Evolutionary conservation across 768 basidiomycete species (phyloP).

Genomic region (Serendipita sp.): DNA sequence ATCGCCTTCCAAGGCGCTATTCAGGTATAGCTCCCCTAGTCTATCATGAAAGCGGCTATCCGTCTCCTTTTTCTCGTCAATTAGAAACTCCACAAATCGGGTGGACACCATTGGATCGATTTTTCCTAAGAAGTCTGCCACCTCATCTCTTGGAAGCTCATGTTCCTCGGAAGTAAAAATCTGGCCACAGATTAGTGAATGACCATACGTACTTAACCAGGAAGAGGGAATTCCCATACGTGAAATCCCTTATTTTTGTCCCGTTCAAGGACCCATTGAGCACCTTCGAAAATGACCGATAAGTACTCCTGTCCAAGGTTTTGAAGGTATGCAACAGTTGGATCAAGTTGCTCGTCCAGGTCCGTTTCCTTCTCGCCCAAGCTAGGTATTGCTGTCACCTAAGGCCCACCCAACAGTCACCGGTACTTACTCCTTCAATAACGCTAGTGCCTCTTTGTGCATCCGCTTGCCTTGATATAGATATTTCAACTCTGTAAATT

Average conservation of each 20-base stretch:
- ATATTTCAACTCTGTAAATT: constrained; percentile 79
- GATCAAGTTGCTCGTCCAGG: constrained; percentile 58
- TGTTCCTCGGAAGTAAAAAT: constrained; percentile 94
- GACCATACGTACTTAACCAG: not conserved
- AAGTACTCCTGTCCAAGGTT: constrained; percentile 75
- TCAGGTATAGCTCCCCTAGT: constrained; percentile 73
- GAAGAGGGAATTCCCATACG: constrained; percentile 25
- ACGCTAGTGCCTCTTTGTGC: constrained; percentile 72
- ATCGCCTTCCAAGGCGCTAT: constrained; percentile 44
- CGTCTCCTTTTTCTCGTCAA: constrained; percentile 56
- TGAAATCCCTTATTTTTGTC: constrained; percentile 63
- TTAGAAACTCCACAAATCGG: constrained; percentile 74
- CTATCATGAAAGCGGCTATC: constrained; percentile 68
- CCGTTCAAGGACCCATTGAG: constrained; percentile 72
- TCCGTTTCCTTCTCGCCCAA: constrained; percentile 67
- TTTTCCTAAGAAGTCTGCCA: constrained; percentile 63
- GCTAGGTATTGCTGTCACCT: constrained; percentile 25
- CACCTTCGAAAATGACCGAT: constrained; percentile 62
- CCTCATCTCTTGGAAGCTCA: constrained; percentile 63
- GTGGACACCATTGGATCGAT: constrained; percentile 54
- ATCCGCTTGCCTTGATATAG: constrained; percentile 91
- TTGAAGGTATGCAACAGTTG: constrained; percentile 80
- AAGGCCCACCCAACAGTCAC: not conserved
- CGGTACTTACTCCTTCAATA: constrained; percentile 63
- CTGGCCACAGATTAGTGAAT: constrained; percentile 24